A percentile compares a stretch with the other conserved stretches of the same genome.
phyloP scores from a whole-genome alignment of 2,329 filamentous ascomycete species.

The Leptographium galeiforme region DNA sequence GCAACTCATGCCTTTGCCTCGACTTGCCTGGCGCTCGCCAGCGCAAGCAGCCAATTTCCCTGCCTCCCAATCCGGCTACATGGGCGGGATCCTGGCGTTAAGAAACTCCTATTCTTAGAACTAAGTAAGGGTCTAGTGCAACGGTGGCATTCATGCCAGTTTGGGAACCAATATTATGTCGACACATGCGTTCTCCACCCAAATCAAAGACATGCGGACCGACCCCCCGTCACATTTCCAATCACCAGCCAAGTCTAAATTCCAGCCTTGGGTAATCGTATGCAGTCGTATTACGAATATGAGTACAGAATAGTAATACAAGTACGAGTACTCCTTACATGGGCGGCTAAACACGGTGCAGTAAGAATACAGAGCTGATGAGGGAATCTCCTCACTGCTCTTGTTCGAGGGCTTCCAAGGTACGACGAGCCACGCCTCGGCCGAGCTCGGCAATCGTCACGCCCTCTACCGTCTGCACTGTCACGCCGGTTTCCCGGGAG shows the following conservation, averaged over 20 bases:
- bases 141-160: no score
- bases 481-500: conserved; percentile 10
- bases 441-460: conserved; percentile 10
- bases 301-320: no score
- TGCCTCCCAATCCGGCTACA: not conserved
- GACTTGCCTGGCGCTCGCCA: not conserved
- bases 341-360: not conserved
- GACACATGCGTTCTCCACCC: no score
- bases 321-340: not conserved
- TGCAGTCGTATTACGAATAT: not conserved
- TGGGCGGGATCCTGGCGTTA: not conserved
- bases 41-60: not conserved
- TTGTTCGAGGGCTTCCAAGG: not conserved
- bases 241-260: not conserved
- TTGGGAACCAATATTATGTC: no score
- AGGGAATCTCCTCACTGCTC: not conserved
- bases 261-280: not conserved
- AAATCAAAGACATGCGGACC: no score
- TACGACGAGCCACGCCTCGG: conserved; percentile 4
- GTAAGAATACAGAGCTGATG: not conserved
- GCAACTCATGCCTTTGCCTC: not conserved
- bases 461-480: conserved; percentile 11
- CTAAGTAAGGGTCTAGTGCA: no score
- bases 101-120: not conserved
- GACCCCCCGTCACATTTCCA: no score